Percentiles rank a stretch among this genome's conserved stretches.
Conservation (phyloP, 495 filamentous ascomycete species). For the Evansstolkia leycettana region DNA sequence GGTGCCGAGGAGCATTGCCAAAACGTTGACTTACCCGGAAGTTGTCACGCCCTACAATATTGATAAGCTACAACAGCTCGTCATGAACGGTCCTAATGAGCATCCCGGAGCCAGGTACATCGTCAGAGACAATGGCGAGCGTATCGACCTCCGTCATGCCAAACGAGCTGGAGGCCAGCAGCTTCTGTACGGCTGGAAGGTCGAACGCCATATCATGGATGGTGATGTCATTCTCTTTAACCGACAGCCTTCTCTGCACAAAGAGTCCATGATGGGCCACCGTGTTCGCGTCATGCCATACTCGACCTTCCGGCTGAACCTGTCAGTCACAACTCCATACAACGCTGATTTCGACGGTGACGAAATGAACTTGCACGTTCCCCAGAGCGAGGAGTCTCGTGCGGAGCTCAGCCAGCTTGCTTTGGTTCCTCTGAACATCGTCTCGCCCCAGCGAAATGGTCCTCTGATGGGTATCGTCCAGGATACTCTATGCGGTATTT, state of each 20-base stretch:
- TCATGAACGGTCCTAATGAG: conserved; percentile 84
- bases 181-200: conserved; percentile 94
- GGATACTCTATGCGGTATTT: conserved; percentile 90
- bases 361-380: conserved; percentile 99
- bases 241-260: conserved; percentile 95
- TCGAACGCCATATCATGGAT: conserved; percentile 89
- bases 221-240: conserved; percentile 99
- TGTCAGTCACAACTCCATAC: conserved; percentile 96
- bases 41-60: conserved; percentile 98
- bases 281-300: conserved; percentile 96
- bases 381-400: conserved; percentile 89
- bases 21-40: conserved; percentile 87
- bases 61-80: conserved; percentile 71
- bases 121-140: conserved; percentile 78
- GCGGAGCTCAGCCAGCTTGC: conserved; percentile 89
- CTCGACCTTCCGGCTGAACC: conserved; percentile 92
- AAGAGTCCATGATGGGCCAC: conserved; percentile 99
- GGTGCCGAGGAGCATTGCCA: conserved; percentile 79
- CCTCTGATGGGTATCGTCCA: conserved; percentile 99
- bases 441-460: conserved; percentile 92
- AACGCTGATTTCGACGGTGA: conserved; percentile 99
- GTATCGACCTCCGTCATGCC: conserved; percentile 88
- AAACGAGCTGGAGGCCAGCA: conserved; percentile 70
- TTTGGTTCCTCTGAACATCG: conserved; percentile 93
- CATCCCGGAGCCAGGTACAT: conserved; percentile 95